Base-by-base conservation (phyloP, 2,329 filamentous ascomycete genomes). In the Diaporthe destruens region DNA sequence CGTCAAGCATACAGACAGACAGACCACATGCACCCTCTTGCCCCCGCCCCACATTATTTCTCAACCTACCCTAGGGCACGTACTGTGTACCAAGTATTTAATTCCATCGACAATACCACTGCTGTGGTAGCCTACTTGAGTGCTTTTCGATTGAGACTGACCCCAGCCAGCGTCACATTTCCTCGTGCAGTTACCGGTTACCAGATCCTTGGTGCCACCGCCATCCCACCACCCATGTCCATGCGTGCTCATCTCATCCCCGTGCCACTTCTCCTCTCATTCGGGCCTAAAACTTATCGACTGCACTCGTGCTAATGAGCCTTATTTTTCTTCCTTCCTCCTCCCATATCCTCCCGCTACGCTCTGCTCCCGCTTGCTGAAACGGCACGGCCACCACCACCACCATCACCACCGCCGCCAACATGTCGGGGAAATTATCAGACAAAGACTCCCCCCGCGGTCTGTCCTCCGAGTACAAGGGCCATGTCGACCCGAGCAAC, bases 121-220 rank as follows among this genome's bases (percentile, higher is more conserved):
- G 20, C 3, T 65, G 29, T 29, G 29, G 29, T 29, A 29, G 29
- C 5, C 29, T 29, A 29, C 29, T 29, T n/a, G n/a, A n/a, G n/a
- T 16, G 20, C 2, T 63, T 34, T 14, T 63, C 16, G 42, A 63
- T 5, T n/a, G 42, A 11, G 47, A 34, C 39, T 63, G 57, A 47
- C 32, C 16, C 39, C 39, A 42, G 39, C 39, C 39, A 18, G 54
- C 54, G 67, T 69, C 54, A 51, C 67, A 69, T 59, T 69, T 53
- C 42, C 42, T 59, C 42, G 42, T 70, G 66, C 66, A 20, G 66
- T 51, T 42, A 53, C 71, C 66, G 12, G 66, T 51, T 42, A 53
- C 71, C 71, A 69, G 65, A 72, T 59, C 71, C 71, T 61, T 61
- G 54, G 65, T 69, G 65, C 54, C 54, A 44, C 57, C 36, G 39